Evolutionary conservation across 805 yeast genomes (phyloP), one percentile per base, ranked within the genome.

Genomic region (Metschnikowia colocasiae): DNA sequence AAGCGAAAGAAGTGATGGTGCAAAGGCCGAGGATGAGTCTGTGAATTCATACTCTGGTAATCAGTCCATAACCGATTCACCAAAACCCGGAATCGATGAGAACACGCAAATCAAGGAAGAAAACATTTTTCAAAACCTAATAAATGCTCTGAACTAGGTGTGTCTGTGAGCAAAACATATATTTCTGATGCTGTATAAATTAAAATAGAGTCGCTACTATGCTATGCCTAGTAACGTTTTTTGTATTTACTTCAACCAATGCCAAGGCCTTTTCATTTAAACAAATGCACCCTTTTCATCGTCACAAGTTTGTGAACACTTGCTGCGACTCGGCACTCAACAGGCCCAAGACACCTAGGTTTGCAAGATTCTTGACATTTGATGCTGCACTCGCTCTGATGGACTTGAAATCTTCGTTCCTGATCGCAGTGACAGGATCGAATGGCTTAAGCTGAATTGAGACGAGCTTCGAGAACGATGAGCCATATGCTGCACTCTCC

Each of bases 401-500:
- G 6, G 62, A 50, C 16, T 52, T 57, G 32, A 54, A 55, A 41
- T 71, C 73, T 33, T 66, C 62, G 50, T 67, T 69, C 45, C 59
- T 61, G 10, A 88, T 65, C 20, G 73, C 71, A 1, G 81, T 77
- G 26, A 81, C 62, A 1, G 97, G 96, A 65, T 94, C 97, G 54
- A 79, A 73, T 3, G 83, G 75, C 52, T 75, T 80, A 13, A 67
- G 66, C 29, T 79, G 74, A 40, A 90, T 82, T 2, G 86, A 78
- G 1, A 78, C 80, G 49, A 94, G 72, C 59, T 79, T 82, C 44
- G 95, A 87, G 65, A 80, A 94, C 44, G 83, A 81, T 0, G 97
- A 84, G 2, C 98, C 98, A 66, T 91, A 94, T 2, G 94, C 74
- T 2, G 75, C 62, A 42, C 84, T 76, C 51, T 90, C 96, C 22